phyloP scores from a whole-genome alignment of 225 moss, liverwort and hornwort genomes.

The Neckera pumila region DNA sequence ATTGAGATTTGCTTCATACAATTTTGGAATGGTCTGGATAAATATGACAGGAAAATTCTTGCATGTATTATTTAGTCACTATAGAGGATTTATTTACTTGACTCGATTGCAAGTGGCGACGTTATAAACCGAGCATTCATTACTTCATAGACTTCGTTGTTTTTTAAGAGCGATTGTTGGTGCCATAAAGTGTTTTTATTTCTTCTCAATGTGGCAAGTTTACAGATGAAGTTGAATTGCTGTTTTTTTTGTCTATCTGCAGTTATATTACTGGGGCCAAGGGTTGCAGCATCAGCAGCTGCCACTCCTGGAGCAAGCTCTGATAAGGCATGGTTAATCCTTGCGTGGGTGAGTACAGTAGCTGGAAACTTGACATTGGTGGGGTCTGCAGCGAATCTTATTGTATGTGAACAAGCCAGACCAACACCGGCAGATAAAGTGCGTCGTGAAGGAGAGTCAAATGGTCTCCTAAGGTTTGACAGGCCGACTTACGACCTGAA shows the following conservation, averaged over 20 bases:
- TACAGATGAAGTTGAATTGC: not conserved
- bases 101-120: not conserved
- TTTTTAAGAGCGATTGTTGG: not conserved
- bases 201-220: not conserved
- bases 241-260: not conserved
- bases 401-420: constrained; percentile 82
- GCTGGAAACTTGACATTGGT: constrained; percentile 86
- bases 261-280: constrained; percentile 69
- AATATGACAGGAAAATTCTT: not conserved
- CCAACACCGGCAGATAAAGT: not conserved
- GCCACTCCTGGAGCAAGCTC: constrained; percentile 38
- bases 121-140: not conserved
- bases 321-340: constrained; percentile 70
- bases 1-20: not conserved
- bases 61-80: not conserved
- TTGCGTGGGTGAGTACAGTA: constrained; percentile 98
- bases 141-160: not conserved
- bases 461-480: not conserved
- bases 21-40: not conserved
- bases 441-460: not conserved
- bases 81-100: not conserved
- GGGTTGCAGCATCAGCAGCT: constrained; percentile 64
- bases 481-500: constrained; percentile 38
- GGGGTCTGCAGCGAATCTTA: constrained; percentile 85
- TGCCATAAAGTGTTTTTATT: not conserved